Percentiles rank a stretch among this genome's conserved stretches.
Evolutionary conservation across 306 rosid genomes (phyloP).

Genomic region (Luffa aegyptiaca): DNA sequence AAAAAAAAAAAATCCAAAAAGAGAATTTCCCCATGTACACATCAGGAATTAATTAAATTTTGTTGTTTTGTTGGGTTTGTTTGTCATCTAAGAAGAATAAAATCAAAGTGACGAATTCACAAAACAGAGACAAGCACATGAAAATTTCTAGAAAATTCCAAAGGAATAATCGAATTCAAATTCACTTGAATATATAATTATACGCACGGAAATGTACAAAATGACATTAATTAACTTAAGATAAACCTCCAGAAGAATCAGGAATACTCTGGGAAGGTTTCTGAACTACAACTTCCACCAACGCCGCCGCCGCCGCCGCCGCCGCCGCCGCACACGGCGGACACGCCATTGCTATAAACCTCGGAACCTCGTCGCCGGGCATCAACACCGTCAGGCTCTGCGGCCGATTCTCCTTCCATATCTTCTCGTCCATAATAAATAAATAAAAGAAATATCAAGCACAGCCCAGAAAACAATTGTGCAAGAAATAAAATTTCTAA

Average conservation of each 20-base stretch:
- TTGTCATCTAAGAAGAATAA: neutral
- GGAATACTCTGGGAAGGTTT: neutral
- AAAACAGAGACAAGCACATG: neutral
- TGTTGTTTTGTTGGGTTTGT: neutral
- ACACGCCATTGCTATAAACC: slow-evolving; percentile 82
- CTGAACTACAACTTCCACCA: neutral
- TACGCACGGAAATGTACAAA: neutral
- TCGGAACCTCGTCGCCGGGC: slow-evolving; percentile 84
- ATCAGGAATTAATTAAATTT: no score
- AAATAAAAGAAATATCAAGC: neutral
- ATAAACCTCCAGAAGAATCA: neutral
- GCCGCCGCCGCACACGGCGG: slow-evolving; percentile 22
- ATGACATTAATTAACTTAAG: neutral
- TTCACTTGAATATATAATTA: neutral
- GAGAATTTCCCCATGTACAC: neutral
- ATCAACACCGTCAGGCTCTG: slow-evolving; percentile 73
- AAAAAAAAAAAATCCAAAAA: neutral
- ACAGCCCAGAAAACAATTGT: neutral
- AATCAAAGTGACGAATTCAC: neutral
- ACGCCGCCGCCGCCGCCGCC: neutral
- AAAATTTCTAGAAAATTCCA: neutral
- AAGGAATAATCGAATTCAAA: neutral
- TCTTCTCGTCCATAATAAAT: slow-evolving; percentile 13
- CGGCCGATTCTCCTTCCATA: slow-evolving; percentile 19
- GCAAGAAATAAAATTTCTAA: no score